phyloP scores from a whole-genome alignment of 768 basidiomycete genomes.

The Trametes meyenii region DNA sequence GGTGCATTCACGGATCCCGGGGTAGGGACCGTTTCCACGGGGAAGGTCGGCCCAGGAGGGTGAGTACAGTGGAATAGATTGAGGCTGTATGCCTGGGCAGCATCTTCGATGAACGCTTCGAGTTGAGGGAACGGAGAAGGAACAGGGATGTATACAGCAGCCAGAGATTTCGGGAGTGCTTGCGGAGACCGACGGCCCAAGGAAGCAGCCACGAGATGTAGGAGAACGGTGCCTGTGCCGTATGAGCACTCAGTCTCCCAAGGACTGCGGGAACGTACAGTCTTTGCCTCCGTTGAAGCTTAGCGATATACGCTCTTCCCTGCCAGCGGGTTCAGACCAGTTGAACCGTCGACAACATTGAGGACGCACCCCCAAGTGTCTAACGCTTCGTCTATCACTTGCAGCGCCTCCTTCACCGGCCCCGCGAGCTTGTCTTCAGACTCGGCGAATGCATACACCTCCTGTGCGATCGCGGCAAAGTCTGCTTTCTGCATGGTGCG shows the following conservation, averaged over 20 bases:
- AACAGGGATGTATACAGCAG: slow-evolving; percentile 85
- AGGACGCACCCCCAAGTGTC: slow-evolving; percentile 78
- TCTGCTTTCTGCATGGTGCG: slow-evolving; percentile 43
- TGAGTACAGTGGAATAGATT: slow-evolving; percentile 65
- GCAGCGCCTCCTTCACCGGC: slow-evolving; percentile 75
- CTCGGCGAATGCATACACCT: slow-evolving; percentile 65
- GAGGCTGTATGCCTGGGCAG: slow-evolving; percentile 66
- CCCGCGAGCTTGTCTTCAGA: slow-evolving; percentile 57
- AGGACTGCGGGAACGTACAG: slow-evolving; percentile 55
- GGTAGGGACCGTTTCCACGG: slow-evolving; percentile 52
- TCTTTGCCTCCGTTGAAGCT: slow-evolving; percentile 99
- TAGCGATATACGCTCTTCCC: slow-evolving; percentile 73
- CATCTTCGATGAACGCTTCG: slow-evolving; percentile 79
- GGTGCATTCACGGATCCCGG: slow-evolving; percentile 31
- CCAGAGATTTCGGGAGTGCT: slow-evolving; percentile 48
- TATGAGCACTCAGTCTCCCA: not conserved
- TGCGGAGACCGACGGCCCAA: slow-evolving; percentile 51
- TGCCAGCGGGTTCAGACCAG: slow-evolving; percentile 31
- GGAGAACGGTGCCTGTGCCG: slow-evolving; percentile 82
- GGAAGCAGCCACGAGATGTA: slow-evolving; percentile 84
- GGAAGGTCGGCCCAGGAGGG: slow-evolving; percentile 32
- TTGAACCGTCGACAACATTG: slow-evolving; percentile 1
- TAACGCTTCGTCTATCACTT: slow-evolving; percentile 78
- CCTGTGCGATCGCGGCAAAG: slow-evolving; percentile 50
- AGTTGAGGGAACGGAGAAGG: slow-evolving; percentile 85